Percentiles rank a stretch among this genome's conserved stretches.
phyloP scores from a whole-genome alignment of 2,329 filamentous ascomycete species.

The Davidsoniella virescens region DNA sequence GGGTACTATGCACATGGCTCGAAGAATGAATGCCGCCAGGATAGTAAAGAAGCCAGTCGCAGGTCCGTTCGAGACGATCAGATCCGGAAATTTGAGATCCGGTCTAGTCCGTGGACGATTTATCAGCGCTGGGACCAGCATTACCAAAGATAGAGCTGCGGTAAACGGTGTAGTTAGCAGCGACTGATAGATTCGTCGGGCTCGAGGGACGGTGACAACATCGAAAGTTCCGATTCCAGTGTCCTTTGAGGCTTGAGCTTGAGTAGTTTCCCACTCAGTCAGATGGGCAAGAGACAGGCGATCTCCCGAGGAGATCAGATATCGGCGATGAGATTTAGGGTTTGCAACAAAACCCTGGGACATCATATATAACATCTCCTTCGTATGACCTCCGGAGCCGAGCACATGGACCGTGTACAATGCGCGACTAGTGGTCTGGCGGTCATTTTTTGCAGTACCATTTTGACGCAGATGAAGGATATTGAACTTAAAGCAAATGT shows the following conservation, averaged over 20 bases:
- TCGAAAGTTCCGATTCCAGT: slow-evolving; percentile 35
- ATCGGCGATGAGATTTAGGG: slow-evolving; percentile 43
- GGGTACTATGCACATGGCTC: slow-evolving; percentile 28
- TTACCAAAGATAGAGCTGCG: slow-evolving; percentile 46
- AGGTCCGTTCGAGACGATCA: slow-evolving; percentile 77
- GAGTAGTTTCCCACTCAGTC: slow-evolving; percentile 26
- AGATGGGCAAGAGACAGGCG: slow-evolving; percentile 51
- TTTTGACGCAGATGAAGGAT: background rate
- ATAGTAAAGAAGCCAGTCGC: slow-evolving; percentile 69
- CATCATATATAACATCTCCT: slow-evolving; percentile 84
- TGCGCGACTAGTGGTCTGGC: background rate
- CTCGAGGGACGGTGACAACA: slow-evolving; percentile 54
- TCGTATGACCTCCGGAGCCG: slow-evolving; percentile 85
- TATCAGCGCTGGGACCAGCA: slow-evolving; percentile 41
- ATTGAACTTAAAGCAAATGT: background rate
- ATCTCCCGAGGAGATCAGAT: slow-evolving; percentile 17
- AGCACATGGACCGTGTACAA: slow-evolving; percentile 37
- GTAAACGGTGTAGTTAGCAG: slow-evolving; percentile 57
- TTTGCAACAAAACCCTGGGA: slow-evolving; percentile 35
- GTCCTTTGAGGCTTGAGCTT: background rate
- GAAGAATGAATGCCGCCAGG: slow-evolving; percentile 31
- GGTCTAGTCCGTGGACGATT: slow-evolving; percentile 17
- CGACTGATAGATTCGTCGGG: slow-evolving; percentile 67
- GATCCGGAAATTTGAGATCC: slow-evolving; percentile 39
- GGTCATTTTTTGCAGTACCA: too few relatives aligned